phyloP scores from a whole-genome alignment of 805 yeast genomes.

The Scheffersomyces coipomensis region DNA sequence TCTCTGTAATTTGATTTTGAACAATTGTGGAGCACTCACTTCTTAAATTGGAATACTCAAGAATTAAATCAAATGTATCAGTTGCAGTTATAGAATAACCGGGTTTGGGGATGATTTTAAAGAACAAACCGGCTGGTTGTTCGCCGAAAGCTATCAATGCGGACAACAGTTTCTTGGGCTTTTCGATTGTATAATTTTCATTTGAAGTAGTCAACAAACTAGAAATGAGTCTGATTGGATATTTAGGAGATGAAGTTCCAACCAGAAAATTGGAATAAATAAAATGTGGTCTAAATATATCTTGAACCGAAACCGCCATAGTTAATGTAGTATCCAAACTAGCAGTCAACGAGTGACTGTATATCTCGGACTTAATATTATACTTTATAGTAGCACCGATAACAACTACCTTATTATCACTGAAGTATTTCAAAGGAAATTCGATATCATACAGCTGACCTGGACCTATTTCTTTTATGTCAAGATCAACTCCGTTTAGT shows the following conservation, averaged over 20 bases:
- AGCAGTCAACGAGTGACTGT: constrained; percentile 20
- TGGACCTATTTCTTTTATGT: constrained; percentile 5
- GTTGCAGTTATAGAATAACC: constrained; percentile 15
- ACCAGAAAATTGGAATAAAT: constrained; percentile 69
- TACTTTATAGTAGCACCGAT: constrained; percentile 21
- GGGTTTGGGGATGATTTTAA: constrained; percentile 38
- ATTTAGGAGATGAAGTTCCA: constrained; percentile 50
- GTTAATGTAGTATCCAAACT: constrained; percentile 54
- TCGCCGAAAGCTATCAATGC: constrained; percentile 58
- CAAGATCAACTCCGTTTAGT: background rate
- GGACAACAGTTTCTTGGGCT: constrained; percentile 16
- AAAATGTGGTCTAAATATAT: constrained; percentile 57
- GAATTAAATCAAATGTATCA: constrained; percentile 41
- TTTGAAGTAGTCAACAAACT: constrained; percentile 37
- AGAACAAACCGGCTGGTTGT: constrained; percentile 68
- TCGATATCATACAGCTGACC: constrained; percentile 16
- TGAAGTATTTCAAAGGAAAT: constrained; percentile 30
- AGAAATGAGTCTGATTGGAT: constrained; percentile 53
- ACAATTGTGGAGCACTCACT: constrained; percentile 37
- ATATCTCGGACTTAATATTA: constrained; percentile 13
- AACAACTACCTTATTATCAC: constrained; percentile 24
- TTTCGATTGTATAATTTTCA: constrained; percentile 20
- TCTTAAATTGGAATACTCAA: constrained; percentile 45
- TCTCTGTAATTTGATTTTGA: background rate
- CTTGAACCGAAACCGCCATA: constrained; percentile 78